Evolutionary conservation across 1,284 basidiomycete species (phyloP), one percentile per base, ranked within the genome.

Genomic region (Ustanciosporium gigantosporum): DNA sequence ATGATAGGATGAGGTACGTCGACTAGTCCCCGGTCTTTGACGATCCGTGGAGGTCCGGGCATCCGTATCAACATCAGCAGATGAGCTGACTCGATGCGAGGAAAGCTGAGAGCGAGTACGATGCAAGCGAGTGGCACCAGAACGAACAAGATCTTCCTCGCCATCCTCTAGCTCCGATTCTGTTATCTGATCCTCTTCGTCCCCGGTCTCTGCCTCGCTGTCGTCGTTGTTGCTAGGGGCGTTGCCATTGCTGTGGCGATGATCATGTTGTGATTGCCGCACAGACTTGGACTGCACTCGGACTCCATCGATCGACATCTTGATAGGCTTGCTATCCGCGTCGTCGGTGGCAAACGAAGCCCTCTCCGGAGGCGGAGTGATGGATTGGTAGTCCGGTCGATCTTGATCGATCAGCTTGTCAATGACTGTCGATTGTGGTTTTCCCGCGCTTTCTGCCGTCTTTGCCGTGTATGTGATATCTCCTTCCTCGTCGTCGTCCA

Each of bases 111-210:
- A 65, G 37, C 55, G 46, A 23, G 53, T 62, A n/a, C 61, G 46
- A 9, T 56, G 49, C 24, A 68, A 29, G 3, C 62, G 55, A 44
- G 61, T 68, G 5, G 58, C 48, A 22, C 66, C 62, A 36, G 50
- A 49, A 39, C 51, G 55, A 3, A 70, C 53, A 4, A 62, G 59
- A 31, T 55, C 49, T 29, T 46, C 60, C 43, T 69, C 67, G 25
- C 48, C 66, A 21, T 64, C 68, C 29, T 61, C 57, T 31, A 70
- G 36, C 31, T 58, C 60, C 42, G 60, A 66, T 47, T 70, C 68
- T 7, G 60, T 53, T 23, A 61, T 48, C 36, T 59, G 57, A 19
- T 39, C 41, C 13, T 58, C 45, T 8, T 58, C 48, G 3, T 39
- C 43, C 25, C 58, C 52, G 11, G 19, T 19, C 17, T 45, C 36